These are phyloP conservation scores for Coprinellus aureogranulatus DNA, from an alignment of 768 basidiomycete species.

Conservation along the genomic window DNA sequence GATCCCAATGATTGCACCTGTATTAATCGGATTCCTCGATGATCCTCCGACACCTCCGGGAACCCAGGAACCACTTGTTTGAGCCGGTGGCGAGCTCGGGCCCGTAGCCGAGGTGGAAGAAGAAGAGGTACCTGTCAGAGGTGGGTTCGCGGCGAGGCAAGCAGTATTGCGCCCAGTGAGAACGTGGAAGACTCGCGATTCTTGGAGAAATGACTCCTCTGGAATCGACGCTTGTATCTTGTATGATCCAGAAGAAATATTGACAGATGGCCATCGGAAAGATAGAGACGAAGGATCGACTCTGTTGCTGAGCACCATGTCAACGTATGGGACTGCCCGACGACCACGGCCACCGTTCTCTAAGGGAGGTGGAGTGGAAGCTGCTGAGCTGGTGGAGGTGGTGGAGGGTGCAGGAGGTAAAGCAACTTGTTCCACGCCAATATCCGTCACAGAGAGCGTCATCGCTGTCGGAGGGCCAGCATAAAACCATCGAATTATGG, in stretches of 20 bases:
- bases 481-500: conserved; percentile 9
- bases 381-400: neutral
- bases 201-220: conserved; percentile 10
- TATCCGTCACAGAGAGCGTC: conserved; percentile 8
- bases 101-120: conserved; percentile 16
- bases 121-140: conserved; percentile 8
- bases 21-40: conserved; percentile 27
- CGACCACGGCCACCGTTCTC: neutral
- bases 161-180: conserved; percentile 29
- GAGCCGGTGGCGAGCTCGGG: conserved; percentile 16
- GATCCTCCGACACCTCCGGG: conserved; percentile 4
- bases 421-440: conserved; percentile 24
- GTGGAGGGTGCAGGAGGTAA: conserved; percentile 6
- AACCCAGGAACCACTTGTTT: conserved; percentile 17
- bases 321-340: conserved; percentile 7
- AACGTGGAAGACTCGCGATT: conserved; percentile 31
- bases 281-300: conserved; percentile 22
- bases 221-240: conserved; percentile 28
- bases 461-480: conserved; percentile 1
- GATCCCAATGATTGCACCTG: conserved; percentile 50
- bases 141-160: conserved; percentile 21
- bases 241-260: conserved; percentile 51
- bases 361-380: neutral
- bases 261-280: conserved; percentile 47
- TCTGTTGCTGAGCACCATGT: conserved; percentile 11